Percentiles rank a stretch among this genome's conserved stretches.
Evolutionary conservation across 75 land plant genomes (phyloP).

Genomic region (Azolla pinnata): DNA sequence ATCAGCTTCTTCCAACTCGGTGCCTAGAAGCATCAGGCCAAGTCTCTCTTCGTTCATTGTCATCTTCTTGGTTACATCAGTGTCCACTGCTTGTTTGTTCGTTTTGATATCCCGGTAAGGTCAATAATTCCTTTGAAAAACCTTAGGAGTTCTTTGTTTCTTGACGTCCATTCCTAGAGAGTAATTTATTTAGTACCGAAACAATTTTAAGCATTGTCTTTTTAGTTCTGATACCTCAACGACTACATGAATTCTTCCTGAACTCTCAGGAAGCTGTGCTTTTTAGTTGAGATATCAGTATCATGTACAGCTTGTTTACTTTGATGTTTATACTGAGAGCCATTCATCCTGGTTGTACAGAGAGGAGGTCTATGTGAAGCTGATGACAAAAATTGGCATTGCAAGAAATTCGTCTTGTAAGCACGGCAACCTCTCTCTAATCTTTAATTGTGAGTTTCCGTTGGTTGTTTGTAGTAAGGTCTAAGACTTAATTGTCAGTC

Average conservation of each 20-base stretch:
- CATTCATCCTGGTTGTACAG: slow-evolving; percentile 18
- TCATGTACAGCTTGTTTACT: no score
- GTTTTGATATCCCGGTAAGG: slow-evolving; percentile 26
- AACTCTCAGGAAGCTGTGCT: no score
- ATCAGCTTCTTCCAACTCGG: no score
- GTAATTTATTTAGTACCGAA: no score
- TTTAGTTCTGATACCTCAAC: no score
- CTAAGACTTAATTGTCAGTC: slow-evolving; percentile 1
- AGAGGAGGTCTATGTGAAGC: slow-evolving; percentile 24
- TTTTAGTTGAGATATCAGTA: no score
- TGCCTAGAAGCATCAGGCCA: slow-evolving; percentile 48
- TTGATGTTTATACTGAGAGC: background rate
- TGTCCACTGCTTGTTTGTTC: slow-evolving; percentile 29
- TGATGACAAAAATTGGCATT: slow-evolving; percentile 16
- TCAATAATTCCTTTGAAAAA: background rate
- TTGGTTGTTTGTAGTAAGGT: background rate
- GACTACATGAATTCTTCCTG: no score
- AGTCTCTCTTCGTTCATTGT: slow-evolving; percentile 27
- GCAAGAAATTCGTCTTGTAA: slow-evolving; percentile 40
- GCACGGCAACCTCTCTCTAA: slow-evolving; percentile 12
- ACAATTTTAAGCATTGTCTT: no score
- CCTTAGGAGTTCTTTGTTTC: no score
- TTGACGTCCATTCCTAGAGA: no score
- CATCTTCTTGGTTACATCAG: slow-evolving; percentile 27
- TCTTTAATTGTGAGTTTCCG: background rate